phyloP scores from a whole-genome alignment of 257 asterid species.

The Lavandula angustifolia region DNA sequence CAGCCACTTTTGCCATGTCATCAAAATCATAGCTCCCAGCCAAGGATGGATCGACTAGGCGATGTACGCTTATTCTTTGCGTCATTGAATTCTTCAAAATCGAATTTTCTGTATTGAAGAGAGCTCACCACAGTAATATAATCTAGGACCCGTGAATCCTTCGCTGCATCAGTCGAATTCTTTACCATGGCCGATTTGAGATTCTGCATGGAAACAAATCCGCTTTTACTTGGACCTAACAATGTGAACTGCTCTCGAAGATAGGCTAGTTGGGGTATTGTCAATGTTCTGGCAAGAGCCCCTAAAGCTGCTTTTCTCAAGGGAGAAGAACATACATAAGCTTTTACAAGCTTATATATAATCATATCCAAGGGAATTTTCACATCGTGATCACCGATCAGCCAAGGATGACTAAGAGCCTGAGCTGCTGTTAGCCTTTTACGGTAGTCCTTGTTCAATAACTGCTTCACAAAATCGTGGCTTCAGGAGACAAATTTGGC shows the following conservation, averaged over 20 bases:
- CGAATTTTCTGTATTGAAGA: constrained; percentile 79
- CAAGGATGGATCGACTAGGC: constrained; percentile 41
- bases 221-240: constrained; percentile 78
- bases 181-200: constrained; percentile 64
- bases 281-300: constrained; percentile 83
- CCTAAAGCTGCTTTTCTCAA: constrained; percentile 81
- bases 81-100: constrained; percentile 84
- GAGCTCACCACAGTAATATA: constrained; percentile 68
- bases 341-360: constrained; percentile 74
- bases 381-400: constrained; percentile 62
- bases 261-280: constrained; percentile 70
- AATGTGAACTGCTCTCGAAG: constrained; percentile 77
- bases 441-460: constrained; percentile 83
- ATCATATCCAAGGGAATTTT: constrained; percentile 88
- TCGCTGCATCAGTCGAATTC: constrained; percentile 82
- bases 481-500: constrained; percentile 79
- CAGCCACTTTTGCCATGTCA: too few species aligned
- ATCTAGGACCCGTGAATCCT: constrained; percentile 83
- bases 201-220: constrained; percentile 61
- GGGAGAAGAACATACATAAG: constrained; percentile 78
- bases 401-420: constrained; percentile 98
- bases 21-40: too few species aligned
- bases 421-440: constrained; percentile 86
- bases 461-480: constrained; percentile 82
- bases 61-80: constrained; percentile 82